phyloP scores from a whole-genome alignment of 2,329 filamentous ascomycete genomes.

The Xylaria sp. region DNA sequence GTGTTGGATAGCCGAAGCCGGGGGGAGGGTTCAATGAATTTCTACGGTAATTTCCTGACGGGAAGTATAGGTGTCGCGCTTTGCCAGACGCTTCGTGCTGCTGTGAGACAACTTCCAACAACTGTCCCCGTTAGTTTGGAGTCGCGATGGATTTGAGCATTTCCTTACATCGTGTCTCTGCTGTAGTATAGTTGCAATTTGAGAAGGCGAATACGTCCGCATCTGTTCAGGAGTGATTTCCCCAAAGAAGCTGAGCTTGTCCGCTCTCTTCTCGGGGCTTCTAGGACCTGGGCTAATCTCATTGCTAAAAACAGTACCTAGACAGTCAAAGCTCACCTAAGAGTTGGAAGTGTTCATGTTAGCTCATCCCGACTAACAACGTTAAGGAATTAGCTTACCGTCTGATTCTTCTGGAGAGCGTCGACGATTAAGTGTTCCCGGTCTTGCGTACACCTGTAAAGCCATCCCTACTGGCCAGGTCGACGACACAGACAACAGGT shows the following conservation, averaged over 20 bases:
- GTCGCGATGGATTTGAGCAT: neutral
- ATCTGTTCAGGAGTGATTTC: constrained; percentile 58
- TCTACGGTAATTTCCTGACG: constrained; percentile 30
- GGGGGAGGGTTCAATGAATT: constrained; percentile 31
- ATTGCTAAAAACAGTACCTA: constrained; percentile 52
- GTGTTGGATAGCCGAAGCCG: constrained; percentile 28
- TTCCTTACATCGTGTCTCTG: constrained; percentile 61
- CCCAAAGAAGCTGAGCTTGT: constrained; percentile 57
- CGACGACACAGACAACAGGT: constrained; percentile 68
- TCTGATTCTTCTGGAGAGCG: constrained; percentile 45
- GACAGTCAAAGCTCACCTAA: constrained; percentile 42
- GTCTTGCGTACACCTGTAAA: constrained; percentile 71
- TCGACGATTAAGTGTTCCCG: constrained; percentile 54
- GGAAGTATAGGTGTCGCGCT: constrained; percentile 33
- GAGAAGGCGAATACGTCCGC: constrained; percentile 57
- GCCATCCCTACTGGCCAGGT: constrained; percentile 70
- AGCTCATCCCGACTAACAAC: neutral
- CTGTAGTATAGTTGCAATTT: constrained; percentile 59
- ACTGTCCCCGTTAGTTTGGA: constrained; percentile 42
- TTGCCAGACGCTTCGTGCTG: constrained; percentile 9
- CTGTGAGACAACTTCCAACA: constrained; percentile 47
- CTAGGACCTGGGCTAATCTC: constrained; percentile 51
- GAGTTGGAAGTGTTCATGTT: neutral
- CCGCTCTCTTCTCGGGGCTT: constrained; percentile 54
- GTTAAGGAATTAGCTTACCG: constrained; percentile 37